Percentiles rank a stretch among this genome's conserved stretches.
Conservation (phyloP, 306 rosid species). For the Vicia faba region DNA sequence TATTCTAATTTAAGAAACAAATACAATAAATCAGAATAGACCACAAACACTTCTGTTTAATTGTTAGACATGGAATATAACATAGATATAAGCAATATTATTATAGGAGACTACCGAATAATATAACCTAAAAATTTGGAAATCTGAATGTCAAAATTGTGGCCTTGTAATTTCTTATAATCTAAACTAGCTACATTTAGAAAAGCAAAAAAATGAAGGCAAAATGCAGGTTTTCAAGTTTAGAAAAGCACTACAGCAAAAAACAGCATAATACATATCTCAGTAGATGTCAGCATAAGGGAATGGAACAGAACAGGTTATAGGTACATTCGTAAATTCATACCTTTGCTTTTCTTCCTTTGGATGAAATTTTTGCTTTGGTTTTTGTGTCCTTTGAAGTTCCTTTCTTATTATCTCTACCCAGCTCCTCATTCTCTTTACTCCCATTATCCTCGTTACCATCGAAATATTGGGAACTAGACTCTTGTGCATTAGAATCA, state of each 20-base stretch:
- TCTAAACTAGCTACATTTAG: conserved; percentile 6
- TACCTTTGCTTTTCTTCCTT: conserved; percentile 84
- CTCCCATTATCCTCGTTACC: conserved; percentile 40
- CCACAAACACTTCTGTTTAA: conserved; percentile 25
- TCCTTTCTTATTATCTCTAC: conserved; percentile 52
- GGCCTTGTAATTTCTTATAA: background rate
- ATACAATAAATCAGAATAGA: conserved; percentile 24
- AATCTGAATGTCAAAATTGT: conserved; percentile 13
- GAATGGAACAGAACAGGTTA: background rate
- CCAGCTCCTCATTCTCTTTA: conserved; percentile 44
- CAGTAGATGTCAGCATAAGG: background rate
- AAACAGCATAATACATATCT: background rate
- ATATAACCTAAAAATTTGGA: conserved; percentile 3
- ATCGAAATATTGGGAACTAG: conserved; percentile 37
- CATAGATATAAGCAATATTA: background rate
- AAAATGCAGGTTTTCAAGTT: conserved; percentile 20
- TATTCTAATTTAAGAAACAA: conserved; percentile 47
- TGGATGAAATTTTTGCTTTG: conserved; percentile 58
- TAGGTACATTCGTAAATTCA: conserved; percentile 15
- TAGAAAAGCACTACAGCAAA: conserved; percentile 7
- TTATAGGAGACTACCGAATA: background rate
- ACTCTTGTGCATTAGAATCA: conserved; percentile 46
- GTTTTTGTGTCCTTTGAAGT: conserved; percentile 47
- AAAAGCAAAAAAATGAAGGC: background rate
- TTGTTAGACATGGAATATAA: conserved; percentile 18